Percentiles rank a stretch among this genome's conserved stretches.
These are phyloP conservation scores for Plasmopara viticola DNA, from an alignment of 352 stramenopile species.

Conservation along the genomic window DNA sequence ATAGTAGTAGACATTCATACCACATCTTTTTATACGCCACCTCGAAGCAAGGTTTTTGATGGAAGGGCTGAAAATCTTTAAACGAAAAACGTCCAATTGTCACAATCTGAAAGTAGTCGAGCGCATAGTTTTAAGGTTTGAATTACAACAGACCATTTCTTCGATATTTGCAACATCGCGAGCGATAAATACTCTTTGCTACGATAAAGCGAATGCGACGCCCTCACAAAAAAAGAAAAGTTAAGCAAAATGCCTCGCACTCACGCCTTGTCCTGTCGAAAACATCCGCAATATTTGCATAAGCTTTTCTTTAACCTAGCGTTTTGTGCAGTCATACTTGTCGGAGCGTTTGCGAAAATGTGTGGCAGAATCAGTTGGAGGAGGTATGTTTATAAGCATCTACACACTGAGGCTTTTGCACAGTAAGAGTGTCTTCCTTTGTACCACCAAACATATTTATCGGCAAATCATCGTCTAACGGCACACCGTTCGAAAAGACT, in stretches of 20 bases:
- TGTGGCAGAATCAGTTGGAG: constrained; percentile 4
- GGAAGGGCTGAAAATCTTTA: background rate
- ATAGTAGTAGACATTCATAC: no score
- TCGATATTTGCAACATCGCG: constrained; percentile 24
- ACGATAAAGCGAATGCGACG: constrained; percentile 12
- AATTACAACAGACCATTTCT: constrained; percentile 23
- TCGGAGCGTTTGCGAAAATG: constrained; percentile 8
- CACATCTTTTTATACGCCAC: no score
- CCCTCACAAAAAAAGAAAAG: constrained; percentile 12
- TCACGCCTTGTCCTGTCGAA: constrained; percentile 9
- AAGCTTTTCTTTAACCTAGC: constrained; percentile 8
- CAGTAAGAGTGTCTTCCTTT: no score
- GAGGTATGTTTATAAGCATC: no score
- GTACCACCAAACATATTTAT: no score
- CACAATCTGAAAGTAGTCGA: constrained; percentile 11
- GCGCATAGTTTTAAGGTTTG: constrained; percentile 15
- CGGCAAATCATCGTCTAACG: no score
- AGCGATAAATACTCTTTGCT: constrained; percentile 18
- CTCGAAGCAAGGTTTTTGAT: background rate
- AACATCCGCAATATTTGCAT: constrained; percentile 22
- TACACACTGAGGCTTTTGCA: no score
- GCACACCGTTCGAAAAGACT: no score
- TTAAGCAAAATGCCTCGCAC: constrained; percentile 21
- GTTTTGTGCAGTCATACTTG: constrained; percentile 9
- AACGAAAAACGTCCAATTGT: background rate